Base-by-base conservation (phyloP, 164 flowering plant species). In the Macadamia tetraphylla region DNA sequence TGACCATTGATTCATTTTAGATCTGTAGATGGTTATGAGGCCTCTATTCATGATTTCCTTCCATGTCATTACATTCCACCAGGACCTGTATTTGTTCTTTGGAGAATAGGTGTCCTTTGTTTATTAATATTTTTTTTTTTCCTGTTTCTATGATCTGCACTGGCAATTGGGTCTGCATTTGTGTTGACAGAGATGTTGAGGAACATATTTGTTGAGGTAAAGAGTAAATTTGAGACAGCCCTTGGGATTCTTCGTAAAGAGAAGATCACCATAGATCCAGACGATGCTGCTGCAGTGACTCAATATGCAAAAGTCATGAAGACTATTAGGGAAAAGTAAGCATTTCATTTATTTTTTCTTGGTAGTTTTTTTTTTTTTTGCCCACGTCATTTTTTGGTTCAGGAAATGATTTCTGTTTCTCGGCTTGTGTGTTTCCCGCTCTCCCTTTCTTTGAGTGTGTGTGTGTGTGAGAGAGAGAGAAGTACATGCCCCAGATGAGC, bases 281-380 rank as follows among this genome's bases (percentile, higher is more conserved):
- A 90, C 0, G 91, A 92, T 79, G 92, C 92, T 43, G 90, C 97
- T 76, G 97, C 97, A 53, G 99, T 94, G 17, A 18, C 79, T 56
- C 90, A 87, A 3, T 94, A 90, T 81, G 88, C 99, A 31, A 89
- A 84, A 35, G 97, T 94, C 73, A 87, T 94, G 99, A 92, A 94
- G 81, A 88, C 84, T 29, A 79, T 86, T 0, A 81, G 97, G 72
- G 89, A 92, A 74, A 88, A 92, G 99, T 94, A 79, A 76, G 85
- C 31, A 65, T 44, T 57, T 69, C 52, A 46, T 32, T 29, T 49
- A 23, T 6, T 32, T 44, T 40, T 61, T 2, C 7, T 63, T 63
- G 13, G 35, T 63, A 44, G 3, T 15, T 52, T n/a, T 44, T 11
- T n/a, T 44, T 11, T 17, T 66, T 42, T 48, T 9, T 40, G 6